Conservation (phyloP, 257 asterid species). For the Leptodermis oblonga region DNA sequence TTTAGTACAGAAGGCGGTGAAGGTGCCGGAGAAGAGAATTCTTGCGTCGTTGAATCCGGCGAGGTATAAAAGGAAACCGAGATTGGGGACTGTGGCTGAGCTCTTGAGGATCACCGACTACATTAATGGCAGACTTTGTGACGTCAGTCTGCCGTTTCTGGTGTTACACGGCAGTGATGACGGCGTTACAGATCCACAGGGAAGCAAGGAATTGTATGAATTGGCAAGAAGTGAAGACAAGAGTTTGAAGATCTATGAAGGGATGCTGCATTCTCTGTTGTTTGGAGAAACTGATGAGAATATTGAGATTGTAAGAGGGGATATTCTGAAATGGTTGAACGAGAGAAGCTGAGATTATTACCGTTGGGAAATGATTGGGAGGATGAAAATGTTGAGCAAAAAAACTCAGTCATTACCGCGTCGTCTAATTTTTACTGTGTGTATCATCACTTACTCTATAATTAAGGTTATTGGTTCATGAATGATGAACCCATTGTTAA, state of each 20-base stretch:
- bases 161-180: conserved; percentile 82
- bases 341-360: conserved; percentile 27
- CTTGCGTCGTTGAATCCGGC: conserved; percentile 59
- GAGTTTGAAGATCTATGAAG: conserved; percentile 71
- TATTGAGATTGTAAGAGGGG: conserved; percentile 56
- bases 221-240: conserved; percentile 68
- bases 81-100: conserved; percentile 75
- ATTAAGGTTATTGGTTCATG: neutral
- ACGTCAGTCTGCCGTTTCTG: conserved; percentile 60
- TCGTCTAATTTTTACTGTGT: too few relatives aligned
- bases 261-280: conserved; percentile 91
- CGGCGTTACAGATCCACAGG: conserved; percentile 83
- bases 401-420: too few relatives aligned
- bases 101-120: conserved; percentile 70
- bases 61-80: conserved; percentile 72
- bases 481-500: neutral
- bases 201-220: conserved; percentile 72
- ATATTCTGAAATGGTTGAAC: conserved; percentile 66
- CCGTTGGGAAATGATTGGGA: too few relatives aligned
- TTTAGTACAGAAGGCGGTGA: conserved; percentile 72
- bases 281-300: conserved; percentile 90
- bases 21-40: conserved; percentile 59
- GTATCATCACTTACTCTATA: too few relatives aligned
- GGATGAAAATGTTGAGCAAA: too few relatives aligned
- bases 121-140: conserved; percentile 44